Conservation (phyloP, 2,329 filamentous ascomycete genomes). For the Calycina marina region DNA sequence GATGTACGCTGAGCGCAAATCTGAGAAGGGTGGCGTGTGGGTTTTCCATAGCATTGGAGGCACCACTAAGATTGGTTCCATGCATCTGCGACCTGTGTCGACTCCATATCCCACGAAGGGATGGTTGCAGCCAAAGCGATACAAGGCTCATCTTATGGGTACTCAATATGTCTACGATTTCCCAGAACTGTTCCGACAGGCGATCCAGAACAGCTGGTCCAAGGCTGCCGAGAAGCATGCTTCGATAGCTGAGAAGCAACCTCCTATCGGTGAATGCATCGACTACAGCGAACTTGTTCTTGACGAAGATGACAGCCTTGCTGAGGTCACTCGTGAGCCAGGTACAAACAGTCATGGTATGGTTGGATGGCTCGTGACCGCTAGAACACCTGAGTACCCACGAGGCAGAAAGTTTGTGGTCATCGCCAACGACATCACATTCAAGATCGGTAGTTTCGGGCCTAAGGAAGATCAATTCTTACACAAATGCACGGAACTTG, state of each 20-base stretch:
- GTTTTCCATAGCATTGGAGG: constrained; percentile 96
- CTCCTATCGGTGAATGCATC: constrained; percentile 77
- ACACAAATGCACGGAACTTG: constrained; percentile 95
- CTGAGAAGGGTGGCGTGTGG: constrained; percentile 88
- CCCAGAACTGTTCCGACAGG: constrained; percentile 96
- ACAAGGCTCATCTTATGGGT: constrained; percentile 98
- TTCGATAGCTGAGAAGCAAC: constrained; percentile 63
- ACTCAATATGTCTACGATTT: constrained; percentile 99
- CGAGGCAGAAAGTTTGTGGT: constrained; percentile 85
- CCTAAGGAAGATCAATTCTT: constrained; percentile 97
- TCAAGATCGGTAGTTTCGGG: constrained; percentile 96
- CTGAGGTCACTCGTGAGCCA: constrained; percentile 87
- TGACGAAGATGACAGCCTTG: constrained; percentile 81
- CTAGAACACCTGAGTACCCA: constrained; percentile 90
- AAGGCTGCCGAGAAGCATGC: constrained; percentile 62
- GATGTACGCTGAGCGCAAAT: constrained; percentile 94
- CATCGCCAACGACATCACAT: constrained; percentile 98
- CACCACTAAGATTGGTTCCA: constrained; percentile 74
- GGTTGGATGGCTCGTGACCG: constrained; percentile 95
- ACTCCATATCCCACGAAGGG: constrained; percentile 97
- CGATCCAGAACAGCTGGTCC: constrained; percentile 88
- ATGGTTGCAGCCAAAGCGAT: constrained; percentile 94
- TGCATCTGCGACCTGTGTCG: constrained; percentile 83
- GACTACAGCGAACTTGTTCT: constrained; percentile 89
- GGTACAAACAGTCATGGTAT: constrained; percentile 95